Conservation (phyloP, 2,329 filamentous ascomycete species). For the Ascochyta fabae region DNA sequence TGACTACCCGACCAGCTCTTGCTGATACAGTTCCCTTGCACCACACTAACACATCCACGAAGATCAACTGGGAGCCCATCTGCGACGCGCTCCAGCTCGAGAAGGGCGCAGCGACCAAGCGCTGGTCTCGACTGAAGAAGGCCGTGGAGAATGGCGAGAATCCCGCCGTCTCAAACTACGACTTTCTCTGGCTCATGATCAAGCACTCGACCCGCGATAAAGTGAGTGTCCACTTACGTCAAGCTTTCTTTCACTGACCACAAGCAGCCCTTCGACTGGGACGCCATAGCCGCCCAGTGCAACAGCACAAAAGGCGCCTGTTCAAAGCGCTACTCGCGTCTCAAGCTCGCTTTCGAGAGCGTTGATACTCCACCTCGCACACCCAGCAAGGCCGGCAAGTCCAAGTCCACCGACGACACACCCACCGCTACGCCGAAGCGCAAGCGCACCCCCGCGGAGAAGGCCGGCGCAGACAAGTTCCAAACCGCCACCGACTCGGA, state of each 20-base stretch:
- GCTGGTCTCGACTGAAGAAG: slow-evolving; percentile 44
- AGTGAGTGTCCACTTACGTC: slow-evolving; percentile 18
- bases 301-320: slow-evolving; percentile 40
- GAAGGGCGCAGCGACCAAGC: slow-evolving; percentile 35
- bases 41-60: neutral
- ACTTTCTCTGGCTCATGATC: slow-evolving; percentile 40
- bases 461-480: slow-evolving; percentile 7
- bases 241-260: neutral
- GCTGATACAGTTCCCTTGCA: neutral
- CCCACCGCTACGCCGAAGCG: slow-evolving; percentile 24
- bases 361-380: slow-evolving; percentile 17
- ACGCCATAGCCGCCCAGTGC: slow-evolving; percentile 34
- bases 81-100: slow-evolving; percentile 32
- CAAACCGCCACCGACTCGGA: neutral
- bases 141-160: slow-evolving; percentile 30
- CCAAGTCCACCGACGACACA: neutral
- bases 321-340: slow-evolving; percentile 41
- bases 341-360: slow-evolving; percentile 40
- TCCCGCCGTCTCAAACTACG: slow-evolving; percentile 20
- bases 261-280: slow-evolving; percentile 33
- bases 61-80: slow-evolving; percentile 44
- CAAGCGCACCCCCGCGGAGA: slow-evolving; percentile 24
- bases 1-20: neutral
- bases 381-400: slow-evolving; percentile 7
- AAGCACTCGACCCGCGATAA: slow-evolving; percentile 35